Base-by-base conservation (phyloP, 2,329 filamentous ascomycete genomes). In the Exophiala sp. region DNA sequence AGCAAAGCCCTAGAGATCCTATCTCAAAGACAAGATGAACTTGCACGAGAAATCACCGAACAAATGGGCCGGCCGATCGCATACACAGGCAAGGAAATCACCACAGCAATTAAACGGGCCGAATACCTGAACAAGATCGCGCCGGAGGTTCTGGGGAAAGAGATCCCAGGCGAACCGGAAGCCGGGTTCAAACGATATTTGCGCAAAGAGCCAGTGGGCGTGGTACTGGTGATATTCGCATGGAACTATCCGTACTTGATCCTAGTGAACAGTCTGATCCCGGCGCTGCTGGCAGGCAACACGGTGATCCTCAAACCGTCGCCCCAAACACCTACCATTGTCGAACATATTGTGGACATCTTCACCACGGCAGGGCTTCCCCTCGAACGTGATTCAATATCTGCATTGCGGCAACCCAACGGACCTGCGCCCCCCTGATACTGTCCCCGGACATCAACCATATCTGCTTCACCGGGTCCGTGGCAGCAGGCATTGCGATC, bases 191-290 rank as follows among this genome's bases (percentile, higher is more conserved):
- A 84, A 71, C 79, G 91, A 58, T 96, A 87, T 65, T 88, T 97
- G 65, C 83, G 83, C 66, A 95, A 94, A 70, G 80, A 88, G 7
- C 88, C 91, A 0, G 80, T 96, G 45, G 91, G 91, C 1, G 88
- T 89, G 9, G 86, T 93, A 13, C 76, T 97, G 52, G 78, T 96
- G 58, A 81, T 97, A 53, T 96, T 96, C 70, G 86, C 91, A 0
- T 97, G 91, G 91, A 97, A 97, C 71, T 97, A 97, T 65, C 91
- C 91, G 19, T 97, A 96, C 68, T 75, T 97, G 42, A 95, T 90
- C 59, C 80, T 96, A 23, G 81, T 96, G 65, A 97, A 97, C 74
- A 90, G 88, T 10, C 76, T 97, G 51, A 81, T 97, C 56, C 91
- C 91, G 14, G 91, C 91, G n/a, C 76, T 97, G 32, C 77, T 97